A percentile compares a stretch with the other conserved stretches of the same genome.
phyloP scores from a whole-genome alignment of 2,329 filamentous ascomycete species.

The Pestalotiopsis sp. region DNA sequence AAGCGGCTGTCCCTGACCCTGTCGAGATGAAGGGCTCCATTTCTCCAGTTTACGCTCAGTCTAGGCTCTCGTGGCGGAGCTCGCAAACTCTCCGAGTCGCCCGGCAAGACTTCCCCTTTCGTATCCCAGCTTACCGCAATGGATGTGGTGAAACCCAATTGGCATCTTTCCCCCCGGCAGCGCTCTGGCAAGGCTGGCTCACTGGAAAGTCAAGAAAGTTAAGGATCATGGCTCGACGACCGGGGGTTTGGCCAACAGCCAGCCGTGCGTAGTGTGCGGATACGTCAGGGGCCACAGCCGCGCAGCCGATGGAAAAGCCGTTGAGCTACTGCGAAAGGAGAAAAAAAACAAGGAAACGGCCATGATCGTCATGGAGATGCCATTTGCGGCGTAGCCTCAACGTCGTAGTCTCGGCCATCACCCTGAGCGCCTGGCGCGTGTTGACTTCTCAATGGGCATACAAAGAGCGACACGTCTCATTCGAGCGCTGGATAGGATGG shows the following conservation, averaged over 20 bases:
- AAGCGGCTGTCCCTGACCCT: not conserved
- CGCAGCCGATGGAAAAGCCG: not conserved
- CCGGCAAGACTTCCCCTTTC: conserved; percentile 14
- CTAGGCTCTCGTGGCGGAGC: not conserved
- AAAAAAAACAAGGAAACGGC: conserved; percentile 6
- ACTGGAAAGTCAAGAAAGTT: not conserved
- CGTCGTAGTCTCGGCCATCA: not conserved
- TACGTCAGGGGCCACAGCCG: not conserved
- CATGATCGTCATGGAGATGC: conserved; percentile 1
- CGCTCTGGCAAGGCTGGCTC: conserved; percentile 7
- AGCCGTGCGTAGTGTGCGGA: not conserved
- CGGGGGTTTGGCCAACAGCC: not conserved
- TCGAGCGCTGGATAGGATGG: not conserved
- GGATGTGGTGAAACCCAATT: conserved; percentile 1
- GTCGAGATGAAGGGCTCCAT: conserved; percentile 6
- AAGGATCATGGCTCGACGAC: not conserved
- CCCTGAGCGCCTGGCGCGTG: not conserved
- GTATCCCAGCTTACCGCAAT: not conserved
- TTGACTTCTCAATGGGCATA: not conserved
- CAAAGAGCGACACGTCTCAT: not conserved
- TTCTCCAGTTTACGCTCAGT: conserved; percentile 14
- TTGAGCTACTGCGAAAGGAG: not conserved
- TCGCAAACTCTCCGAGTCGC: conserved; percentile 1
- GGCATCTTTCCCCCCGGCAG: not conserved
- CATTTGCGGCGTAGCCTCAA: not conserved